Base-by-base conservation (phyloP, 768 basidiomycete species). In the Hygrocybe coccinea region DNA sequence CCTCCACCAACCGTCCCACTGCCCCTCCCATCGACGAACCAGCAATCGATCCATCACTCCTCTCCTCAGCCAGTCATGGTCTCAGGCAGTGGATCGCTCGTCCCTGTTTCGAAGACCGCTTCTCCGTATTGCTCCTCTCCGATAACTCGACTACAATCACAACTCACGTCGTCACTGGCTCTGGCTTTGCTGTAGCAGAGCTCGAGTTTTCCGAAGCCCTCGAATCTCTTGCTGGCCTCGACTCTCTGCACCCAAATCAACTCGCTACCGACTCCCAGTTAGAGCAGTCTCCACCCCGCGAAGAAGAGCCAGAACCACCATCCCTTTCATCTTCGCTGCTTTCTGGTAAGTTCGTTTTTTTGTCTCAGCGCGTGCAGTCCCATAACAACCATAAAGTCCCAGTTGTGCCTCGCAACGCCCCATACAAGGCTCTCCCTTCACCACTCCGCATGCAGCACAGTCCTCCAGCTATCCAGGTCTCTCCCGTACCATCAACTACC, bases 31-130 rank as follows among this genome's bases (percentile, higher is more conserved):
- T 72, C 49, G 73, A 71, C 63, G 74, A 74, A 39, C 58, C 67
- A 35, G 70, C 68, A 45, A 73, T 71, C 12, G 56, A 52, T 34
- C 15, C 15, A 6, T 17, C 17, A 1, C 43, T 61, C 37, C 62
- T 75, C 38, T 71, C 70, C 36, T 64, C 62, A n/a, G 69, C 69
- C 38, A 85, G 84, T 63, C 71, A 72, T 12, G 84, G 86, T 53
- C 72, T 91, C 45, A 77, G 76, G 41, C 77, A 71, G n/a, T 91
- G 89, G 89, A 75, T 82, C 58, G 73, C 76, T 36, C 84, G 89
- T 3, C 84, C 86, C 22, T 86, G 85, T 64, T 90, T 88, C 66
- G 89, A 91, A 68, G 87, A 91, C 54, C 76, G 87, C 33, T 71
- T 79, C 59, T 69, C 73, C 24, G 72, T 87, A 3, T 86, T 83